Base-by-base conservation (phyloP, 1,284 basidiomycete species). In the Puccinia coronata region DNA sequence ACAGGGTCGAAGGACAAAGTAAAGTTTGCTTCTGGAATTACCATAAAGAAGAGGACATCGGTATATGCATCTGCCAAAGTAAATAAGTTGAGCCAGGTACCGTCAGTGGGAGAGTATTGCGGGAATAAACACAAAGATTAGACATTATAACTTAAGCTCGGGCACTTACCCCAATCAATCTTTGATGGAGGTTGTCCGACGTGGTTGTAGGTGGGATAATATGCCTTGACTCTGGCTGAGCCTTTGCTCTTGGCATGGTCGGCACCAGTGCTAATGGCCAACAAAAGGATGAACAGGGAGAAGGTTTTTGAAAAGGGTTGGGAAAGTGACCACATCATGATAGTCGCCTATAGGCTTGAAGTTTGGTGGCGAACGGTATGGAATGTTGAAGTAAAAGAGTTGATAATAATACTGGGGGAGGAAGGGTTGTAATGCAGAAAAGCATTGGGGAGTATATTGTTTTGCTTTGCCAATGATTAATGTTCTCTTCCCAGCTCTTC, bases 31-130 rank as follows among this genome's bases (percentile, higher is more conserved):
- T 70, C 39, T 55, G 77, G 77, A 25, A 71, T 65, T 3, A 70
- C 79, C 18, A 65, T 70, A 20, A 80, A 80, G 34, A 73, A 80
- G 11, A 61, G 23, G 14, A 80, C n/a, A 39, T 80, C 79, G 79
- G 69, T 80, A 59, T 80, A 80, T 20, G 47, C 41, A 49, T 34
- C 79, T 80, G 28, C 25, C 14, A 80, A 39, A 36, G 12, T 25
- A n/a, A 43, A 36, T 18, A 2, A 34, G 28, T 25, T 28, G 9
- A 34, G 59, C 12, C 14, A 23, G 18, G n/a, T n/a, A n/a, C n/a
- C n/a, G 31, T 61, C 59, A 61, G 59, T 39, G 28, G 28, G 59
- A 18, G 14, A 18, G 28, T 5, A 6, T 61, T 36, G 16, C n/a
- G n/a, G n/a, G n/a, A n/a, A n/a, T n/a, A n/a, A n/a, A n/a, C n/a